These are phyloP conservation scores for Debaryomycetaceae sp. DNA, from an alignment of 1,139 yeast species.

Conservation along the genomic window DNA sequence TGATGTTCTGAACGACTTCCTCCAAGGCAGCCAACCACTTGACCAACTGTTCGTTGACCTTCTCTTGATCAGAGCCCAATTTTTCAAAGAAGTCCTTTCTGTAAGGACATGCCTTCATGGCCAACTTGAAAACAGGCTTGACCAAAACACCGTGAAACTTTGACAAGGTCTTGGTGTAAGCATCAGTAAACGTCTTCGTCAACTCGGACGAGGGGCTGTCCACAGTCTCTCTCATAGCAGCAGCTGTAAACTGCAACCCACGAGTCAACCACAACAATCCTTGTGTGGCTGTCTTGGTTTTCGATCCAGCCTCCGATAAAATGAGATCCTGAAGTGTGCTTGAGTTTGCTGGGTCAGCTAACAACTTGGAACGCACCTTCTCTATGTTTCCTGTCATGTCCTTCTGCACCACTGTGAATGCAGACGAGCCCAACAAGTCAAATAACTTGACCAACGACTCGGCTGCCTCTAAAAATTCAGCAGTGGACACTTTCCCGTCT, in stretches of 20 bases:
- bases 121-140: constrained; percentile 85
- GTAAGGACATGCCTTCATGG: constrained; percentile 95
- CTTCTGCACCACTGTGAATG: constrained; percentile 79
- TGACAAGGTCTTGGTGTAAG: constrained; percentile 74
- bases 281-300: constrained; percentile 80
- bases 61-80: constrained; percentile 68
- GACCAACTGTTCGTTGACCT: constrained; percentile 60
- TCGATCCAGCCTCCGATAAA: constrained; percentile 61
- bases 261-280: constrained; percentile 85
- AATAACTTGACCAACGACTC: constrained; percentile 80
- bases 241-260: constrained; percentile 86
- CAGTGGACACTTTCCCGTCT: constrained; percentile 65
- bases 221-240: constrained; percentile 78
- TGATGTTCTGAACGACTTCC: constrained; percentile 65
- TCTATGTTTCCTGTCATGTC: constrained; percentile 87
- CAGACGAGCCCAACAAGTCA: constrained; percentile 81
- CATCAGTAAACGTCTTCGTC: constrained; percentile 74
- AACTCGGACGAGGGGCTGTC: constrained; percentile 61
- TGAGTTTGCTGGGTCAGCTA: constrained; percentile 60
- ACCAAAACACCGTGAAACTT: constrained; percentile 79
- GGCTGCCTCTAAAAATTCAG: constrained; percentile 77
- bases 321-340: constrained; percentile 75
- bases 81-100: constrained; percentile 81
- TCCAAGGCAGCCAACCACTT: constrained; percentile 79
- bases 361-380: constrained; percentile 66